Evolutionary conservation across 1,284 basidiomycete species (phyloP).

Genomic region (Microbotryum lychnidis-dioicae): DNA sequence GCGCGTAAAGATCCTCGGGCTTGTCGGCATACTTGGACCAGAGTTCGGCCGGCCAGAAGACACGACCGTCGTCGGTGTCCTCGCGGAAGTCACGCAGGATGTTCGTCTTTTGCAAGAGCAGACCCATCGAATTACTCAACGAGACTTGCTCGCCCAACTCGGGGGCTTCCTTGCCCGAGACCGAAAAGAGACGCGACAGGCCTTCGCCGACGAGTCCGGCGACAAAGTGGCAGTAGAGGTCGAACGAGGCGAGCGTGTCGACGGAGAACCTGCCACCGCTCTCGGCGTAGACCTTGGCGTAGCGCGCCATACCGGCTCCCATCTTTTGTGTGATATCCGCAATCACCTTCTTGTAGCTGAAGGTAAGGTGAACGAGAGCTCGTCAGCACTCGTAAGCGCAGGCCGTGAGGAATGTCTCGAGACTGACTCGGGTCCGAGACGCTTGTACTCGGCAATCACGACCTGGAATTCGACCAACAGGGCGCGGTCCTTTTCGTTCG

Average conservation of each 20-base stretch:
- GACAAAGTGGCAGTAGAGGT: slow-evolving; percentile 98
- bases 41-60: slow-evolving; percentile 93
- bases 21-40: slow-evolving; percentile 63
- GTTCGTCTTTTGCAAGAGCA: slow-evolving; percentile 95
- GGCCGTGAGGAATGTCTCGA: neutral
- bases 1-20: slow-evolving; percentile 48
- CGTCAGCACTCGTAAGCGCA: neutral
- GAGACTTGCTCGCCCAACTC: slow-evolving; percentile 75
- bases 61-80: slow-evolving; percentile 74
- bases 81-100: slow-evolving; percentile 94
- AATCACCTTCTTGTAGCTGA: slow-evolving; percentile 72
- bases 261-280: slow-evolving; percentile 49
- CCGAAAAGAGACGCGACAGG: slow-evolving; percentile 79
- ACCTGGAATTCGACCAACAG: slow-evolving; percentile 78
- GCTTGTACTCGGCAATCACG: slow-evolving; percentile 73
- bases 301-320: slow-evolving; percentile 93
- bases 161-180: slow-evolving; percentile 71
- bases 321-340: slow-evolving; percentile 75
- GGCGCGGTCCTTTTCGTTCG: slow-evolving; percentile 81
- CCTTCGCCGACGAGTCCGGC: slow-evolving; percentile 97
- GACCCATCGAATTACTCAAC: slow-evolving; percentile 91
- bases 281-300: slow-evolving; percentile 65
- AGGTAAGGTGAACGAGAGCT: neutral
- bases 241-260: slow-evolving; percentile 72
- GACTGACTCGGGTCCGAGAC: slow-evolving; percentile 56